A percentile compares a stretch with the other conserved stretches of the same genome.
Evolutionary conservation across 495 filamentous ascomycete species (phyloP).

Genomic region (Aspergillus indologenus): DNA sequence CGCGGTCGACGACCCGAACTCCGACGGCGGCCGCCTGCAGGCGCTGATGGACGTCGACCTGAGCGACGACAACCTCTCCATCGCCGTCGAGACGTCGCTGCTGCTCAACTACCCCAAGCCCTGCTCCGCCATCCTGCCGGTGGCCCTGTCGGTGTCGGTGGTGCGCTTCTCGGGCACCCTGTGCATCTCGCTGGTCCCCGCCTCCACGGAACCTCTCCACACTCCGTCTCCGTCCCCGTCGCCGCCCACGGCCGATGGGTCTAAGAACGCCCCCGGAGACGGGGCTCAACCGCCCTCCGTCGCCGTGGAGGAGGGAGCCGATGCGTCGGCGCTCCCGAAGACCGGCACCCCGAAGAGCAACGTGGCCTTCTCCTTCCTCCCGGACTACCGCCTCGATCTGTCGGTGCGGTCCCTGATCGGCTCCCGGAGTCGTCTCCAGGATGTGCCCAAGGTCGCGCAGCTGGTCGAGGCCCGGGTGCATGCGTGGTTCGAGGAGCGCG

Average conservation of each 20-base stretch:
- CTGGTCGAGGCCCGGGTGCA: conserved; percentile 88
- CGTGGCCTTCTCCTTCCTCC: conserved; percentile 90
- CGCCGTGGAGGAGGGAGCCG: background rate
- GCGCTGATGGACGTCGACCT: conserved; percentile 96
- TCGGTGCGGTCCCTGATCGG: conserved; percentile 89
- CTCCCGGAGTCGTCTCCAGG: conserved; percentile 82
- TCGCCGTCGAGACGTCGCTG: conserved; percentile 90
- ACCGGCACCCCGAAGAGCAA: conserved; percentile 62
- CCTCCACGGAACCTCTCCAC: conserved; percentile 40
- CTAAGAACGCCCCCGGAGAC: conserved; percentile 16
- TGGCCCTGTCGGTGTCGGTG: conserved; percentile 85
- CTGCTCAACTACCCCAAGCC: conserved; percentile 91
- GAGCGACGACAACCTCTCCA: conserved; percentile 84
- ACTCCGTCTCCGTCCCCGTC: conserved; percentile 34
- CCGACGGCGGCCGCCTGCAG: conserved; percentile 67
- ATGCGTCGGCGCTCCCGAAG: conserved; percentile 27
- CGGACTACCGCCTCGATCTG: conserved; percentile 92
- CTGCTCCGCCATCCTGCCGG: conserved; percentile 83
- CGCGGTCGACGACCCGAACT: conserved; percentile 50
- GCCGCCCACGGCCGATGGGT: conserved; percentile 22
- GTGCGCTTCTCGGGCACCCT: conserved; percentile 93
- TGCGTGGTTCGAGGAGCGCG: conserved; percentile 95
- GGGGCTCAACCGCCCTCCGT: conserved; percentile 8
- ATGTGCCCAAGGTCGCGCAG: conserved; percentile 96
- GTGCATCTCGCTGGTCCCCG: conserved; percentile 85